phyloP scores from a whole-genome alignment of 139 green algal genomes.

The Coelastrella sp. region DNA sequence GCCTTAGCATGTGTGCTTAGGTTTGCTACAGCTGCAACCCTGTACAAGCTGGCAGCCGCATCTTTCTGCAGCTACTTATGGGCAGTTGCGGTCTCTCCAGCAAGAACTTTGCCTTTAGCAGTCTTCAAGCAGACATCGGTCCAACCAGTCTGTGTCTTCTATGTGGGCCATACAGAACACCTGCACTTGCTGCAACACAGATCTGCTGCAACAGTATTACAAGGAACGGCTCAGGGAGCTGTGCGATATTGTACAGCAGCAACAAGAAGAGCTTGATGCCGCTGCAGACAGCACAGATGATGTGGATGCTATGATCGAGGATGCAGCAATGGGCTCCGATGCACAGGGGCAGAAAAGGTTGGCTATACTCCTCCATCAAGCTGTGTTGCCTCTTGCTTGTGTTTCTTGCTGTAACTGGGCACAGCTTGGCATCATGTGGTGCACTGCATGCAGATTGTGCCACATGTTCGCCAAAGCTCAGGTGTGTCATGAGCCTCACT shows the following conservation, averaged over 20 bases:
- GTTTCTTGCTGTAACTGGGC: not conserved
- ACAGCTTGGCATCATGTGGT: too few species aligned
- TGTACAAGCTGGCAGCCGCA: too few species aligned
- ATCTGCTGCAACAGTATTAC: conserved; percentile 57
- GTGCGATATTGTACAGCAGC: conserved; percentile 41
- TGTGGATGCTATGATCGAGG: not conserved
- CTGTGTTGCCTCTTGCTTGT: not conserved
- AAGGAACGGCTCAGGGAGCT: conserved; percentile 56
- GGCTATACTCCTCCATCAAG: not conserved
- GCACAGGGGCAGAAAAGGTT: not conserved
- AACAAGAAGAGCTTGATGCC: conserved; percentile 19
- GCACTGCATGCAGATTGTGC: too few species aligned
- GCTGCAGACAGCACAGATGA: not conserved
- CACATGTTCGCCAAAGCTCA: too few species aligned
- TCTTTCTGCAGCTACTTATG: too few species aligned
- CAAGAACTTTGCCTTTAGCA: too few species aligned
- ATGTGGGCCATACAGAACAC: too few species aligned
- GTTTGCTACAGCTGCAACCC: too few species aligned
- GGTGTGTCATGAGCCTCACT: too few species aligned
- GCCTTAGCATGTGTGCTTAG: not conserved
- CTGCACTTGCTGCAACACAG: conserved; percentile 46
- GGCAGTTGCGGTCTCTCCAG: too few species aligned
- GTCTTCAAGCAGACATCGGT: not conserved
- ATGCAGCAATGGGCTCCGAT: not conserved
- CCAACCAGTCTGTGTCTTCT: not conserved